Evolutionary conservation across 495 filamentous ascomycete species (phyloP), one percentile per base, ranked within the genome.

Genomic region (Pseudomonodictys pantanalensis): DNA sequence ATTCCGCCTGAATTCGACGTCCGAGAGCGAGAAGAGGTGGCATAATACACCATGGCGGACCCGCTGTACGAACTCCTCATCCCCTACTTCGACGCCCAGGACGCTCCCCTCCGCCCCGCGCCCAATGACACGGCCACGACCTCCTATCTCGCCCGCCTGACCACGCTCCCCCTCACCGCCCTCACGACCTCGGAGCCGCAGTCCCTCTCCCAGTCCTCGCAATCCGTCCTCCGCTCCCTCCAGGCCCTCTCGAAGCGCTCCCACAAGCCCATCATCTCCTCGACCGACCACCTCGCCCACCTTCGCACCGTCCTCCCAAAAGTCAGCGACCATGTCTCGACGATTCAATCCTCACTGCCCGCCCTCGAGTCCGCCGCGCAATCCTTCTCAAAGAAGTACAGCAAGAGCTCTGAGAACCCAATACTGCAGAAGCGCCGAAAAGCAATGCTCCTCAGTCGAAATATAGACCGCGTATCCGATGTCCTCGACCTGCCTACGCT

Each of bases 211-310:
- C 90, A 96, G 64, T 81, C 88, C 43, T 85, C 86, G 6, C 90
- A 97, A 59, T 88, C 87, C 0, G 83, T 87, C n/a, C 81, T 89
- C 10, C 82, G 93, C 29, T 95, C 91, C 10, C 81, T 97, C 1
- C 93, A 99, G 68, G 81, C 85, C 0, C 81, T 97, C 48, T 92
- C 91, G 26, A 91, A 93, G 60, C 89, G 90, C 60, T 97, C 93
- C n/a, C 87, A 97, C 69, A 87, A 88, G 65, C 77, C 89, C 35
- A 85, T 97, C 58, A 89, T 97, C 63, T 78, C 82, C 32, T 93
- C 92, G 12, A 82, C 91, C 20, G 79, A 83, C 60, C 85, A 89
- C 66, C 83, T 97, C 55, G 81, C 86, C 0, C 84, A 84, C 6
- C 80, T 99, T 3, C 77, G 79, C 30, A 75, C 76, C 7, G 79